A percentile compares a stretch with the other conserved stretches of the same genome.
These are phyloP conservation scores for Aspergillus novoparasiticus DNA, from an alignment of 2,329 filamentous ascomycete species.

Conservation along the genomic window DNA sequence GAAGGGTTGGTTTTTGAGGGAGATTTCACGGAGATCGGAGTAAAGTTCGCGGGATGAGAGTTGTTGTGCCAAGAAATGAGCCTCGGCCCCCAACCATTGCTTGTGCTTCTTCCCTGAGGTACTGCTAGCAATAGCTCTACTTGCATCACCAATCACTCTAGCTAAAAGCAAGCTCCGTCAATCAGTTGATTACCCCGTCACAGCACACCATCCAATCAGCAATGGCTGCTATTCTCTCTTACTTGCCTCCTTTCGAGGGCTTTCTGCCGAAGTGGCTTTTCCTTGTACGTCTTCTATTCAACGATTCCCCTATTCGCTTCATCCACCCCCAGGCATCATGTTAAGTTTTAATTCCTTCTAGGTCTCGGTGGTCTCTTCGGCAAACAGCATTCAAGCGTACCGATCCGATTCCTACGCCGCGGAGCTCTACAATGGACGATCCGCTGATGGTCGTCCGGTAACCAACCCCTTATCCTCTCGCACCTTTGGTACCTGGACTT, in stretches of 20 bases:
- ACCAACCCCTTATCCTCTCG: constrained; percentile 76
- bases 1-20: background rate
- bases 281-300: constrained; percentile 48
- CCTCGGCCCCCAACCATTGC: constrained; percentile 10
- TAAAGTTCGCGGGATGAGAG: background rate
- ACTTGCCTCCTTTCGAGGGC: constrained; percentile 48
- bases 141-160: background rate
- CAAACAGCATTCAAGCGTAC: constrained; percentile 85
- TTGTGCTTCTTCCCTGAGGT: constrained; percentile 5
- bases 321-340: background rate
- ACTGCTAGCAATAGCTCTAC: background rate
- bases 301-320: background rate
- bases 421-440: constrained; percentile 71
- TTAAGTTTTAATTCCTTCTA: constrained; percentile 40
- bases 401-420: constrained; percentile 76
- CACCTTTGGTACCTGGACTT: constrained; percentile 86
- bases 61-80: constrained; percentile 12
- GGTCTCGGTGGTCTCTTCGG: constrained; percentile 80
- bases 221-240: constrained; percentile 33
- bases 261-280: constrained; percentile 67
- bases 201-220: background rate
- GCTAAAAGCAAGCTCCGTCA: background rate
- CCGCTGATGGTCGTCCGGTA: constrained; percentile 55
- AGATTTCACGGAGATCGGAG: constrained; percentile 2
- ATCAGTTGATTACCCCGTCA: background rate